Percentiles rank a stretch among this genome's conserved stretches.
These are phyloP conservation scores for Euphorbia peplus DNA, from an alignment of 345 rosid species.

Conservation along the genomic window DNA sequence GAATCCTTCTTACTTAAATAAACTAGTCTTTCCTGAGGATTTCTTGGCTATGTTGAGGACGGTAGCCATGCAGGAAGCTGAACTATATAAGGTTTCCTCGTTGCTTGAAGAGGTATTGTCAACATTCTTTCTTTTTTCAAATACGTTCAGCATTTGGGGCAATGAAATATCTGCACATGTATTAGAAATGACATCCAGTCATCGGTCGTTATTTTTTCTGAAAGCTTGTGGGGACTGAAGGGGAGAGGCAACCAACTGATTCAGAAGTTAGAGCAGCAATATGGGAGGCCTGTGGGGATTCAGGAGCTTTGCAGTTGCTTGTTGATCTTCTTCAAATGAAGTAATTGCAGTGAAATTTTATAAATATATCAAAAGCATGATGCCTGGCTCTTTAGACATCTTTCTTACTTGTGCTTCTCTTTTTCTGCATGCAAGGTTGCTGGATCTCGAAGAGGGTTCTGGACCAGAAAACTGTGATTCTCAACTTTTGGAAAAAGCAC, in stretches of 20 bases:
- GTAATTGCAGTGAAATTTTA: slow-evolving; percentile 31
- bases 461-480: slow-evolving; percentile 60
- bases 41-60: slow-evolving; percentile 80
- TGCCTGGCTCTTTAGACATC: not conserved
- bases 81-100: slow-evolving; percentile 59
- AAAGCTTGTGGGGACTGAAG: slow-evolving; percentile 66
- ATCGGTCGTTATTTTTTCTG: no score
- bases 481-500: slow-evolving; percentile 43
- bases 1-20: slow-evolving; percentile 62
- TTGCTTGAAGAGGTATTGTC: slow-evolving; percentile 75
- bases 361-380: not conserved
- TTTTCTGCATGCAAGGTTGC: slow-evolving; percentile 51
- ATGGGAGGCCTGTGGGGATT: slow-evolving; percentile 95
- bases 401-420: not conserved
- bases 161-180: no score
- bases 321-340: slow-evolving; percentile 80
- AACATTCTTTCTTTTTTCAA: not conserved
- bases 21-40: slow-evolving; percentile 81
- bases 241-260: slow-evolving; percentile 62
- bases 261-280: slow-evolving; percentile 82
- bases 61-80: slow-evolving; percentile 71
- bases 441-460: slow-evolving; percentile 71
- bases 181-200: not conserved
- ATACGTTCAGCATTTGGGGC: no score
- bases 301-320: slow-evolving; percentile 87